Conservation (phyloP, 2,329 filamentous ascomycete species). For the Dichotomopilus funicola region DNA sequence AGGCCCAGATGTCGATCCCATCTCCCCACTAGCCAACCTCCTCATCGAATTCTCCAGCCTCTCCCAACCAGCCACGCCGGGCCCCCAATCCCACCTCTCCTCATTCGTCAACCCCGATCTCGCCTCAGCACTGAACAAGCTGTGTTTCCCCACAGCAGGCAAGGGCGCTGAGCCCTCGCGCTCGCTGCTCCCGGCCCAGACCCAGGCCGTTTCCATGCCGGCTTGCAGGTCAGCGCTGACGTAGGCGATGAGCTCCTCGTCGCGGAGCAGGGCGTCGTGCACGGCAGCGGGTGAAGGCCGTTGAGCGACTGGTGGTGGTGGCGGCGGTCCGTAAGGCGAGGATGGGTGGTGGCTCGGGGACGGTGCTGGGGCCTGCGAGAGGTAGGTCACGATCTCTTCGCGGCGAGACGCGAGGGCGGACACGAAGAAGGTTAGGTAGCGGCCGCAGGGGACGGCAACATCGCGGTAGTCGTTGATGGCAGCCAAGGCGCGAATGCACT, state of each 20-base stretch:
- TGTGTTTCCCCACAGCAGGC: slow-evolving; percentile 23
- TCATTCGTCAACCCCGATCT: slow-evolving; percentile 48
- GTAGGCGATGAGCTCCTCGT: slow-evolving; percentile 86
- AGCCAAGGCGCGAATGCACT: slow-evolving; percentile 64
- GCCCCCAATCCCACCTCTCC: slow-evolving; percentile 59
- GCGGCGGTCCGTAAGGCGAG: slow-evolving; percentile 19
- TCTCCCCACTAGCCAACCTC: slow-evolving; percentile 37
- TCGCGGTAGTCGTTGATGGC: slow-evolving; percentile 65
- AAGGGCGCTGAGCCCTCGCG: slow-evolving; percentile 31
- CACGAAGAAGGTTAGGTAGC: slow-evolving; percentile 76
- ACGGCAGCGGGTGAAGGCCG: slow-evolving; percentile 19
- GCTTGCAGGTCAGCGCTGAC: slow-evolving; percentile 82
- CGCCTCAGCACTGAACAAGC: slow-evolving; percentile 40
- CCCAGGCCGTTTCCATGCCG: slow-evolving; percentile 70
- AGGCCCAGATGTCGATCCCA: slow-evolving; percentile 15
- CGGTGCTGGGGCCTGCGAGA: slow-evolving; percentile 27
- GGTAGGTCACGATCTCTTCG: slow-evolving; percentile 37
- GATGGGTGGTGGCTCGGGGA: slow-evolving; percentile 26
- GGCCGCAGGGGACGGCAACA: slow-evolving; percentile 71
- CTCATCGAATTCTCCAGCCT: slow-evolving; percentile 59
- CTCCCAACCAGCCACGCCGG: slow-evolving; percentile 62
- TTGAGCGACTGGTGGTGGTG: slow-evolving; percentile 14
- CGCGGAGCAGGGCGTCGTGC: slow-evolving; percentile 41
- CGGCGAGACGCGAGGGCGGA: slow-evolving; percentile 55
- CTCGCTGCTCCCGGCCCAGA: slow-evolving; percentile 64